Evolutionary conservation across 164 flowering plant species (phyloP), one percentile per base, ranked within the genome.

Genomic region (Aristolochia fimbriata): DNA sequence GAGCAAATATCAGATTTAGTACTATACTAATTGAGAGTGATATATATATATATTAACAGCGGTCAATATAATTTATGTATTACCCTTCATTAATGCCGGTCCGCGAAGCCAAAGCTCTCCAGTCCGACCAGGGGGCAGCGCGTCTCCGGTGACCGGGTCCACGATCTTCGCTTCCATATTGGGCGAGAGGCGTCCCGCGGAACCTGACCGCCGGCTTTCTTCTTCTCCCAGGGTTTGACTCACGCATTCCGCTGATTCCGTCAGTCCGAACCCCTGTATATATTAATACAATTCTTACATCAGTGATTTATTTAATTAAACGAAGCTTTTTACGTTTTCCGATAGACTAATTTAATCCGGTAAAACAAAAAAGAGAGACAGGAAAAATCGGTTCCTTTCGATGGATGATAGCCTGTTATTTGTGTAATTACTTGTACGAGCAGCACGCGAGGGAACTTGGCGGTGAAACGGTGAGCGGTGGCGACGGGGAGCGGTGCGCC

Each of bases 21-120:
- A n/a, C n/a, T n/a, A n/a, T n/a, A n/a, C n/a, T n/a, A n/a, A n/a
- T n/a, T n/a, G n/a, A n/a, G n/a, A n/a, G n/a, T n/a, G n/a, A 48
- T 15, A 48, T 3, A 11, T 48, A 4, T 3, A 19, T 4, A 19
- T 15, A 2, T 31, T 31, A 7, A 7, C 7, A 7, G 7, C 7
- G 7, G 3, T 31, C 7, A 3, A 3, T 31, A 7, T 7, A 3
- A 31, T 31, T 31, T 3, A 3, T 31, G 7, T 3, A 4, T n/a
- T 78, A 89, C 98, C 98, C 85, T 88, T 93, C 98, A 93, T 93
- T 73, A 93, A 79, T 53, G 88, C 94, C 62, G 58, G 60, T 4
- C 98, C 98, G 63, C 97, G 66, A 24, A 93, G 87, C 79, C 98
- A 93, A 65, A 93, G 90, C 65, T 93, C 98, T 6, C 98, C 98